Conservation (phyloP, 345 rosid species). For the Alliaria petiolata region DNA sequence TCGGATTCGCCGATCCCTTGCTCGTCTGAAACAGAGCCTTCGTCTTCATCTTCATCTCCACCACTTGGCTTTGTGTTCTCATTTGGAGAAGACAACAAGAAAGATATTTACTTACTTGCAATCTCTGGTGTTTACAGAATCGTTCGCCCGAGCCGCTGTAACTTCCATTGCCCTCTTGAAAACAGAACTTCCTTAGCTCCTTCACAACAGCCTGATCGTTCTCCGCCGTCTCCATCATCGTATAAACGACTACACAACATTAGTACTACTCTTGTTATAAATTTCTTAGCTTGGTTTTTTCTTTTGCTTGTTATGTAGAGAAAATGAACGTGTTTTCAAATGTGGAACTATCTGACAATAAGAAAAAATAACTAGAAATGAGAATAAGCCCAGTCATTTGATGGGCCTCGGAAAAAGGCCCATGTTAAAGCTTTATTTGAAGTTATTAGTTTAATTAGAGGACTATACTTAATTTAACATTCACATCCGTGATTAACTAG, state of each 20-base stretch:
- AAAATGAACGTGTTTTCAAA: not conserved
- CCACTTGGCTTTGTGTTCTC: conserved; percentile 66
- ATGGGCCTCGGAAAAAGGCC: too few relatives aligned
- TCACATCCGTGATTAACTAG: too few relatives aligned
- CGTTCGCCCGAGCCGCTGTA: conserved; percentile 80
- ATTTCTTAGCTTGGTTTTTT: not conserved
- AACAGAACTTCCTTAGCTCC: conserved; percentile 32
- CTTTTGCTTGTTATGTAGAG: not conserved
- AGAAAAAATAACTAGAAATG: too few relatives aligned
- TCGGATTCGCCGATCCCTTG: conserved; percentile 65
- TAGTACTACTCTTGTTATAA: not conserved
- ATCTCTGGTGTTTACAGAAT: conserved; percentile 73
- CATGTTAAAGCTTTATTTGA: too few relatives aligned
- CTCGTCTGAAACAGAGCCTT: conserved; percentile 34
- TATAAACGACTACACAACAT: not conserved
- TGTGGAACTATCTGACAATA: too few relatives aligned
- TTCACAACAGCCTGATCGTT: conserved; percentile 36
- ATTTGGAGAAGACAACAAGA: conserved; percentile 73
- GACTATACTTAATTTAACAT: too few relatives aligned
- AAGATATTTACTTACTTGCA: conserved; percentile 58
- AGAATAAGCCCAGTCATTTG: too few relatives aligned
- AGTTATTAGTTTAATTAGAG: too few relatives aligned
- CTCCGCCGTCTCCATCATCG: conserved; percentile 39
- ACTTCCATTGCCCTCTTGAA: conserved; percentile 67
- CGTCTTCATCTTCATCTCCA: conserved; percentile 47